Base-by-base conservation (phyloP, 345 rosid genomes). In the Eutrema japonicum region DNA sequence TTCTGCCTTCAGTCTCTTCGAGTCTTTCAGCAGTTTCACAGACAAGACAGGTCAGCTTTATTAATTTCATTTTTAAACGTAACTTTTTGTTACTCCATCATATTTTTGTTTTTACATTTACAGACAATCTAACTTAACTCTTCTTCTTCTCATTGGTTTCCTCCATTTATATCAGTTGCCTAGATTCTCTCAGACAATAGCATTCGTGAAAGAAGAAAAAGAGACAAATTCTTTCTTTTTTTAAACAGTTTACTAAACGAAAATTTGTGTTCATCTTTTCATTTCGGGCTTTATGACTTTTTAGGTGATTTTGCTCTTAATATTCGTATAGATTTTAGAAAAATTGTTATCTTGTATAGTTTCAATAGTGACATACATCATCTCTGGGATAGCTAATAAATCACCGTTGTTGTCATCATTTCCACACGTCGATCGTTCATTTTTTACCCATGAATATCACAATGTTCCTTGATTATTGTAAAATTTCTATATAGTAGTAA, bases 1-100 rank as follows among this genome's bases (percentile, higher is more conserved):
- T 71, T 64, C 42, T 76, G 68, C 33, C 35, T 76, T 64, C 48
- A 40, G 63, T 74, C 71, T 71, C 59, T 41, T 77, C 71, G 64
- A 70, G 54, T 48, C 75, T 64, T 56, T n/a, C 64, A 59, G 40
- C 75, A 57, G 79, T 70, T 70, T 32, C 68, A 49, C 26, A 41
- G 69, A 77, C 76, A 65, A 65, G 73, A 71, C 72, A 41, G 68
- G 64, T 58, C 80, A 50, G 33, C 46, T 65, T 65, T 77, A 10
- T 71, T 61, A 22, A 41, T 37, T 50, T 50, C 16, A 43, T 14
- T 48, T 53, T 2, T 2, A 7, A 70, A 63, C 59, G 53, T 64
- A 58, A 62, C 60, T 38, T 54, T 6, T 54, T 6, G 3, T 29
- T 29, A 18, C 54, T 10, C 55, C 43, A 4, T 16, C 36, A 46